phyloP scores from a whole-genome alignment of 2,329 filamentous ascomycete genomes.

The Penicillium polonicum region DNA sequence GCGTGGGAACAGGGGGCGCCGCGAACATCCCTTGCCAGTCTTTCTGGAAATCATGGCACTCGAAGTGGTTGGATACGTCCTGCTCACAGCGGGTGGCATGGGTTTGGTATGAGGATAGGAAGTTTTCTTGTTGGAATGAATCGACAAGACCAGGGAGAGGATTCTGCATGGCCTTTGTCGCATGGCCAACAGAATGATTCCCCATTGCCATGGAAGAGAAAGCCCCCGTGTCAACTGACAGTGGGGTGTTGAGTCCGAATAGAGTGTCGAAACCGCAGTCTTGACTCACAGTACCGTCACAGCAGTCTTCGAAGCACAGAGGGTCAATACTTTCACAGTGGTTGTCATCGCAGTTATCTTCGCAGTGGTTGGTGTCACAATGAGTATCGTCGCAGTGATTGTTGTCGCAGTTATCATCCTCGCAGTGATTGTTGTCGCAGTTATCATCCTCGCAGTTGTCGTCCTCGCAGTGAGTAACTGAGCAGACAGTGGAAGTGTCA shows the following conservation, averaged over 20 bases:
- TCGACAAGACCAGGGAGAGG: constrained; percentile 16
- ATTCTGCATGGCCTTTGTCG: constrained; percentile 23
- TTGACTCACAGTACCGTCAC: constrained; percentile 20
- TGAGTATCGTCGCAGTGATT: constrained; percentile 2
- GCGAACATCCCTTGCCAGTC: constrained; percentile 27
- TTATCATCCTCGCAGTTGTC: constrained; percentile 25
- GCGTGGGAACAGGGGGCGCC: constrained; percentile 25
- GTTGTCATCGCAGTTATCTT: constrained; percentile 2
- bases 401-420: constrained; percentile 14
- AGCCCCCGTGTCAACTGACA: constrained; percentile 31
- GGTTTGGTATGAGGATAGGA: constrained; percentile 27
- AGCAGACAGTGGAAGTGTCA: constrained; percentile 39
- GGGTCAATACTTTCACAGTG: constrained; percentile 34
- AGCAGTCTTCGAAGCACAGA: constrained; percentile 43
- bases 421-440: constrained; percentile 24
- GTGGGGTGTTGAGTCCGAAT: constrained; percentile 32
- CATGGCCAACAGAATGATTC: constrained; percentile 18
- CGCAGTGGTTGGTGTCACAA: constrained; percentile 5
- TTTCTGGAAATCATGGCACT: constrained; percentile 32
- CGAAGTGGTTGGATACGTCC: constrained; percentile 29
- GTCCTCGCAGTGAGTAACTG: constrained; percentile 33
- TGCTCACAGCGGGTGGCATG: constrained; percentile 25
- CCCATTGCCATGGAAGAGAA: constrained; percentile 25
- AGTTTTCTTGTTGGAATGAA: constrained; percentile 23
- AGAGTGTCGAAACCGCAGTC: constrained; percentile 34